Percentiles rank a stretch among this genome's conserved stretches.
Conservation (phyloP, 2,329 filamentous ascomycete genomes). For the Sclerotinia sclerotiorum region DNA sequence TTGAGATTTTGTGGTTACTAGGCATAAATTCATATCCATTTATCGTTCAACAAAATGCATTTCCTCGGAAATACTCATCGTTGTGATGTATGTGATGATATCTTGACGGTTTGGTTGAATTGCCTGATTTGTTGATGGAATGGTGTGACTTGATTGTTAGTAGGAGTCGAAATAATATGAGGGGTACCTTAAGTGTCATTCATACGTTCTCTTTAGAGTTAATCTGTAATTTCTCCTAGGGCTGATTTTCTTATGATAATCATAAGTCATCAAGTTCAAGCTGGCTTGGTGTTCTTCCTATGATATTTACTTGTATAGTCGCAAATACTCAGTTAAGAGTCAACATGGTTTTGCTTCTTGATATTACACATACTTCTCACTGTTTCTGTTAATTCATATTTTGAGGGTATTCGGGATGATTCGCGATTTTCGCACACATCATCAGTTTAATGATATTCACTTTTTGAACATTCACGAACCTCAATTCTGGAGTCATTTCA, state of each 20-base stretch:
- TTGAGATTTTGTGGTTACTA: neutral
- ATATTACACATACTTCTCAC: neutral
- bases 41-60: neutral
- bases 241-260: neutral
- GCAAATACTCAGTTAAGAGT: neutral
- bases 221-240: neutral
- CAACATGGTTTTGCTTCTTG: neutral
- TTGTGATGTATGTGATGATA: neutral
- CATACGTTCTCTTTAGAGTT: neutral
- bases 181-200: neutral
- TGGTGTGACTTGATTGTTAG: neutral
- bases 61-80: neutral
- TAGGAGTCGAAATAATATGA: neutral
- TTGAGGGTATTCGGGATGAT: neutral
- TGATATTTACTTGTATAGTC: neutral
- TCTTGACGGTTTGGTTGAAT: neutral
- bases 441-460: neutral
- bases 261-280: neutral
- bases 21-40: neutral
- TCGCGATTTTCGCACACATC: neutral
- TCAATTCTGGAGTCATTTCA: neutral
- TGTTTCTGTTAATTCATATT: neutral
- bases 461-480: neutral
- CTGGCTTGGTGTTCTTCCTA: neutral
- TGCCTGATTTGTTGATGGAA: neutral